Evolutionary conservation across 331 rosid genomes (phyloP).

Genomic region (Spiraea crenata): DNA sequence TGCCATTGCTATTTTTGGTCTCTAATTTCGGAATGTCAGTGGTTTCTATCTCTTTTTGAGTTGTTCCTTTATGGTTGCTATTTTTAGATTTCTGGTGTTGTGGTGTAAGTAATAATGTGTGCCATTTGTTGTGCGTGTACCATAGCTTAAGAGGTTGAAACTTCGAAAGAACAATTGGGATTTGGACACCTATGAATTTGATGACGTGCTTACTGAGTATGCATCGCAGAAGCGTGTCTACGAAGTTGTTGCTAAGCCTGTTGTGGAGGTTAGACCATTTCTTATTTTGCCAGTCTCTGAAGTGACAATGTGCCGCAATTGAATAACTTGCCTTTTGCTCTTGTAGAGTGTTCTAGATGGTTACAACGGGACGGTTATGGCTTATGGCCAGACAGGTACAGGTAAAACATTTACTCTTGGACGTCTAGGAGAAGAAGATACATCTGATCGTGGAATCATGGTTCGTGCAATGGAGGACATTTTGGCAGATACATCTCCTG

Average conservation of each 20-base stretch:
- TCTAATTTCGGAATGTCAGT: not conserved
- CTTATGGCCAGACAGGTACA: conserved; percentile 99
- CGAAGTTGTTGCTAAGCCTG: conserved; percentile 99
- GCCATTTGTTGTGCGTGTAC: conserved; percentile 14
- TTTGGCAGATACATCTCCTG: conserved; percentile 66
- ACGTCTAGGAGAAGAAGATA: conserved; percentile 75
- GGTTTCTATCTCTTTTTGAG: conserved; percentile 9
- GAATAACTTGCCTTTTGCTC: conserved; percentile 15
- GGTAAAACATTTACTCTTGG: conserved; percentile 99
- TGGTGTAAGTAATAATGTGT: conserved; percentile 12
- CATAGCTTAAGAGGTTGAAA: conserved; percentile 88
- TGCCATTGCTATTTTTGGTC: not conserved
- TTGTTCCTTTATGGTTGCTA: not conserved
- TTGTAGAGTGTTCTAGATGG: conserved; percentile 94
- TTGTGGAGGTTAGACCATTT: conserved; percentile 68
- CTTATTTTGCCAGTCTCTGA: not conserved
- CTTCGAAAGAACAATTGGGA: conserved; percentile 98
- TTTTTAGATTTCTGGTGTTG: not conserved
- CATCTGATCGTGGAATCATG: conserved; percentile 91
- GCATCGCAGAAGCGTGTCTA: conserved; percentile 97
- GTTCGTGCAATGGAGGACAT: conserved; percentile 98
- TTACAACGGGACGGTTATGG: conserved; percentile 98
- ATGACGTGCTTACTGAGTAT: conserved; percentile 87
- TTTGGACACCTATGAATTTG: conserved; percentile 86
- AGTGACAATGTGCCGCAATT: not conserved